phyloP scores from a whole-genome alignment of 257 asterid species.

The Perilla frutescens region DNA sequence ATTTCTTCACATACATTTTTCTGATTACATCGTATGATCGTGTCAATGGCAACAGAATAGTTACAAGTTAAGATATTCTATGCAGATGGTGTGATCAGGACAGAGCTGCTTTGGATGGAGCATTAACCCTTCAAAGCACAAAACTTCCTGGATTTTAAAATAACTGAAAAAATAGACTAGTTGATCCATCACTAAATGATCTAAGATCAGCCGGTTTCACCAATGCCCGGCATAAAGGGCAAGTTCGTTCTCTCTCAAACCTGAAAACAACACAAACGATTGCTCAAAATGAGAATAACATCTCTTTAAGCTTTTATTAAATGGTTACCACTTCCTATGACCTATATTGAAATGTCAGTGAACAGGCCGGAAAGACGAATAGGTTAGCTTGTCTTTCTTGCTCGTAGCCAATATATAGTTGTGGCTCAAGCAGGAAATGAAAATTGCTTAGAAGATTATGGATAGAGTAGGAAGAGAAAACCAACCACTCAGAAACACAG shows the following conservation, averaged over 20 bases:
- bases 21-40: conserved; percentile 41
- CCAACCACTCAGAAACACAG: conserved; percentile 86
- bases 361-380: not conserved
- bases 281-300: conserved; percentile 21
- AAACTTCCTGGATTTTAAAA: conserved; percentile 50
- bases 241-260: conserved; percentile 91
- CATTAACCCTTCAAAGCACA: conserved; percentile 40
- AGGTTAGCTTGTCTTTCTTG: conserved; percentile 14
- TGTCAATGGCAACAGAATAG: conserved; percentile 35
- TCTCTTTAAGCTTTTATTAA: not conserved
- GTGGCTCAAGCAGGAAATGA: conserved; percentile 15
- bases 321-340: not conserved
- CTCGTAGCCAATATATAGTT: not conserved
- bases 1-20: conserved; percentile 34
- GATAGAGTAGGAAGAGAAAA: conserved; percentile 33
- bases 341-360: conserved; percentile 1
- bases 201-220: conserved; percentile 76
- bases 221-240: conserved; percentile 84
- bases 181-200: conserved; percentile 79
- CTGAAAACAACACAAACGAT: conserved; percentile 43
- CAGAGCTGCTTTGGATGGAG: conserved; percentile 37
- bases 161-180: conserved; percentile 76
- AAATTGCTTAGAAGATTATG: not conserved
- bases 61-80: conserved; percentile 36
- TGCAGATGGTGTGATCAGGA: conserved; percentile 39